Evolutionary conservation across 2,329 filamentous ascomycete species (phyloP).

Genomic region (Lachnellula hyalina): DNA sequence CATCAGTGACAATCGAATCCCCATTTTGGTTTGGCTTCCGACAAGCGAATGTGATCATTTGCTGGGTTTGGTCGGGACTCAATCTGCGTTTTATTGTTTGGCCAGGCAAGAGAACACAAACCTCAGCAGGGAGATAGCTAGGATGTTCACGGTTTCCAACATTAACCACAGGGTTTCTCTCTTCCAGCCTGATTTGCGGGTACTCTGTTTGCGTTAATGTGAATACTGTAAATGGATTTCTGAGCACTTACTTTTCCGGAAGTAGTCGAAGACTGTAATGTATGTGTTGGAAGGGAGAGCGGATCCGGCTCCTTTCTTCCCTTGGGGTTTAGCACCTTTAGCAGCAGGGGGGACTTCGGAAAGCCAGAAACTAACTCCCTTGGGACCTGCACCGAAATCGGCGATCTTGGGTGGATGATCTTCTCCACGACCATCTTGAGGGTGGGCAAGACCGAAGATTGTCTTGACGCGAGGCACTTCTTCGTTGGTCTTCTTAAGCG

Average conservation of each 20-base stretch:
- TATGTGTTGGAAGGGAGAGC: conserved; percentile 34
- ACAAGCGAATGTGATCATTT: conserved; percentile 71
- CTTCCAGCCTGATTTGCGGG: conserved; percentile 43
- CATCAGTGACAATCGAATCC: conserved; percentile 54
- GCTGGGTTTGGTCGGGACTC: conserved; percentile 52
- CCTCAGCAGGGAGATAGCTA: conserved; percentile 61
- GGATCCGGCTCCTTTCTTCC: conserved; percentile 27
- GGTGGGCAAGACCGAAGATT: conserved; percentile 41
- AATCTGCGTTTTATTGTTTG: conserved; percentile 60
- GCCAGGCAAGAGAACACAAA: conserved; percentile 57
- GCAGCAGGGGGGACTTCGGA: conserved; percentile 27
- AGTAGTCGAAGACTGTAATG: conserved; percentile 53
- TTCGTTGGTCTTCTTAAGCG: conserved; percentile 30
- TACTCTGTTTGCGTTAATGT: conserved; percentile 35
- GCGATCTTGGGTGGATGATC: conserved; percentile 33
- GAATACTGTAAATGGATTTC: not conserved
- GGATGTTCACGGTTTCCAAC: conserved; percentile 53
- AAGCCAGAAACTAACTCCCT: conserved; percentile 50
- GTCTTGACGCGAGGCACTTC: conserved; percentile 37
- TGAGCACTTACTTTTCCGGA: conserved; percentile 36
- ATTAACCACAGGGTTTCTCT: conserved; percentile 56
- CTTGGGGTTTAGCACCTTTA: conserved; percentile 27
- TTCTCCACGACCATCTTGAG: conserved; percentile 32
- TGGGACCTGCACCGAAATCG: conserved; percentile 41
- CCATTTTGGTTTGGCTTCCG: conserved; percentile 63